Evolutionary conservation across 2,329 filamentous ascomycete species (phyloP), one percentile per base, ranked within the genome.

Genomic region (Penicillium sp.): DNA sequence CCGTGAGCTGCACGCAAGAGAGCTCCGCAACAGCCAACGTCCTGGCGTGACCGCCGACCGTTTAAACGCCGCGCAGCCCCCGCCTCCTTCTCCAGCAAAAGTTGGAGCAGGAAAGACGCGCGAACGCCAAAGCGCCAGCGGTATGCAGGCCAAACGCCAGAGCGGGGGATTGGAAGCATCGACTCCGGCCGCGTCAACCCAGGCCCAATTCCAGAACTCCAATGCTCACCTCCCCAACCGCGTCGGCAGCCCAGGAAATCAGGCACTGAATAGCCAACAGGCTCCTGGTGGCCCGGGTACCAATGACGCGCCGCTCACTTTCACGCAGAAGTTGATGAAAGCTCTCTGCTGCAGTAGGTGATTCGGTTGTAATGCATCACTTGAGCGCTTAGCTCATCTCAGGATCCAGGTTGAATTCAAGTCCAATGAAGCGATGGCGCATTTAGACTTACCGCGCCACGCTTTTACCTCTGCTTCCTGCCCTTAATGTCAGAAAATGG

Each of bases 161-260:
- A 91, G 86, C 82, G 75, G 70, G 62, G 74, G 71, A 46, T 59
- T 75, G 73, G 90, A 95, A 73, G 84, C 88, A 74, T 84, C 85
- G 69, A 93, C 92, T 61, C 90, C 91, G 65, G 88, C 92, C 70
- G 90, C 89, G 67, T 96, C 91, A 70, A 97, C 91, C 61, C 90
- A 95, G 76, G 93, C 93, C 63, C 93, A 97, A 73, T 97, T 96
- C 81, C 91, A 96, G 79, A 93, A 91, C 82, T 96, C 91, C 78
- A 90, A 89, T 70, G 90, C 91, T 73, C 94, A 96, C 74, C 82
- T 96, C 62, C 84, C 88, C 46, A 67, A 68, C 43, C 85, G 84
- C 67, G 79, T 86, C 63, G 83, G 82, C 57, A 81, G 77, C 58
- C 76, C 78, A 23, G 69, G 70, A 18, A 84, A 86, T 69, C 79